Conservation (phyloP, 108 stramenopile species). For the Aurantiochytrium sp. region DNA sequence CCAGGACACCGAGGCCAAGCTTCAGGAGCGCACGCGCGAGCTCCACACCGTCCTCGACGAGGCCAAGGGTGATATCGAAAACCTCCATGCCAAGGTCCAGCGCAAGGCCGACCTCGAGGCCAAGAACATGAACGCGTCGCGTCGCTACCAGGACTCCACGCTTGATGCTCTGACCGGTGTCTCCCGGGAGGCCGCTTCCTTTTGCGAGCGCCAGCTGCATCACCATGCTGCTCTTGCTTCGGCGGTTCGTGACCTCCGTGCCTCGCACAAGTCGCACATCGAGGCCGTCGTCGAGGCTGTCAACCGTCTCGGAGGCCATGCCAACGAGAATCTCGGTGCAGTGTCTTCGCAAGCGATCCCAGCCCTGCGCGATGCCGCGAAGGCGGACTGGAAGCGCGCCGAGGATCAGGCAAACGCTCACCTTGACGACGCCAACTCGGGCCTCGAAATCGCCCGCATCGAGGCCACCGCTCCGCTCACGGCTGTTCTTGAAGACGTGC, state of each 20-base stretch:
- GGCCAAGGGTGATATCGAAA: neutral
- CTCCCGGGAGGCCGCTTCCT: neutral
- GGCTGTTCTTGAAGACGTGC: neutral
- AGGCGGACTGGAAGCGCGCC: neutral
- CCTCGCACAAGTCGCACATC: neutral
- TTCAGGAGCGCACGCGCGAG: neutral
- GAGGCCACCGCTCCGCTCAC: neutral
- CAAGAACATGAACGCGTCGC: neutral
- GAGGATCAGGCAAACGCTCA: neutral
- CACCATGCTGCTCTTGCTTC: neutral
- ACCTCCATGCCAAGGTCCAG: neutral
- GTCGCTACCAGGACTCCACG: neutral
- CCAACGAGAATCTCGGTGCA: neutral
- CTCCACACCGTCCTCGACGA: neutral
- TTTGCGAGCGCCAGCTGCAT: neutral
- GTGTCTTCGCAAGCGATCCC: neutral
- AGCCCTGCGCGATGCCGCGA: neutral
- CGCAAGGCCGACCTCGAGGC: neutral
- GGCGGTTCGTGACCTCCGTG: neutral
- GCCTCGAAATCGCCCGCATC: neutral
- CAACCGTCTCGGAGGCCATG: neutral
- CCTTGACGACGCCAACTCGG: neutral
- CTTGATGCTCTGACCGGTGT: neutral
- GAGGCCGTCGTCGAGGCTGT: neutral
- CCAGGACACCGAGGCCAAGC: neutral